Evolutionary conservation across 768 basidiomycete species (phyloP).

Genomic region (Boletus rubescentipes): DNA sequence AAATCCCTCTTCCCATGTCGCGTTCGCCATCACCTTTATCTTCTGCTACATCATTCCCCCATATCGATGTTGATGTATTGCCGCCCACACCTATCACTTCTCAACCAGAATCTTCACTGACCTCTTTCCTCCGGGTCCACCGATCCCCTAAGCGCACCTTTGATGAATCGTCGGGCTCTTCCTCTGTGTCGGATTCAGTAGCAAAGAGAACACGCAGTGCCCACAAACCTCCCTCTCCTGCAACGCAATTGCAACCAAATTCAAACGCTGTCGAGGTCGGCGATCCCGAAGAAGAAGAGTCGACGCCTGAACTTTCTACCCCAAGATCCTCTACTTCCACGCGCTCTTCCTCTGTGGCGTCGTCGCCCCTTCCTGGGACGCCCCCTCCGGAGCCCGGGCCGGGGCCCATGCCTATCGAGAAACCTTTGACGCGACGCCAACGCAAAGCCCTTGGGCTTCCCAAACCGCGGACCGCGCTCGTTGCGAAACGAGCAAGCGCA

Average conservation of each 20-base stretch:
- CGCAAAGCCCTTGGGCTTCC: constrained; percentile 69
- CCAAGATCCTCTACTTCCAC: constrained; percentile 31
- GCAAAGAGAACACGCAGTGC: constrained; percentile 37
- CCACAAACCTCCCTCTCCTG: constrained; percentile 23
- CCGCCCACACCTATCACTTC: constrained; percentile 28
- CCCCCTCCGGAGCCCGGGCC: constrained; percentile 29
- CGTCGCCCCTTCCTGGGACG: constrained; percentile 39
- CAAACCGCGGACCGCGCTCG: constrained; percentile 43
- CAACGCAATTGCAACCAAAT: constrained; percentile 12
- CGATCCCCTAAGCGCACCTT: constrained; percentile 60
- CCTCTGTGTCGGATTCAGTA: constrained; percentile 33
- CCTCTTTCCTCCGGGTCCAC: constrained; percentile 34
- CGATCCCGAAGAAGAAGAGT: constrained; percentile 31
- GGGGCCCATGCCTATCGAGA: constrained; percentile 20
- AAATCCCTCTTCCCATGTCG: constrained; percentile 40
- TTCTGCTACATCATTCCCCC: constrained; percentile 21
- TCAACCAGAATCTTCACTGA: constrained; percentile 11
- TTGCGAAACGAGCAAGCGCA: constrained; percentile 34
- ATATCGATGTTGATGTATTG: constrained; percentile 29
- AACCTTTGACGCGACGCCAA: constrained; percentile 61
- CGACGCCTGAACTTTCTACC: constrained; percentile 46
- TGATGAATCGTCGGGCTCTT: constrained; percentile 53
- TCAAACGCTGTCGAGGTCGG: constrained; percentile 25
- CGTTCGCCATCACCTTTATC: constrained; percentile 38
- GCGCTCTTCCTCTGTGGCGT: constrained; percentile 31